A percentile compares a stretch with the other conserved stretches of the same genome.
phyloP scores from a whole-genome alignment of 306 rosid species.

The Macrotyloma uniflorum region DNA sequence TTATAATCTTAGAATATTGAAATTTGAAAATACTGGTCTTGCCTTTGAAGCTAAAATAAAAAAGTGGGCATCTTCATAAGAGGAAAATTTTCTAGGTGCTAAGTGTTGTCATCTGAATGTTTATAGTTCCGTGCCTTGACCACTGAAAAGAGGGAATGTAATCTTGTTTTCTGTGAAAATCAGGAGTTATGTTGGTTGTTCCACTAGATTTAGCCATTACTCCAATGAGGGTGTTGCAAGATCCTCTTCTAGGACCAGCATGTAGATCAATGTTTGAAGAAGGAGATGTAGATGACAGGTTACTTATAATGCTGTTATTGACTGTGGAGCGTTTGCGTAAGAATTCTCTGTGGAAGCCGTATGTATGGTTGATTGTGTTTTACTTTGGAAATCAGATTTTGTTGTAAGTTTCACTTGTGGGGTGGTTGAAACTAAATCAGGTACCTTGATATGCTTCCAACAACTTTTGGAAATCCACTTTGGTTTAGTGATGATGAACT shows the following conservation, averaged over 20 bases:
- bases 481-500: constrained; percentile 86
- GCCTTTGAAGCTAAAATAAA: background rate
- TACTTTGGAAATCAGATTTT: constrained; percentile 29
- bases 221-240: constrained; percentile 98
- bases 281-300: constrained; percentile 94
- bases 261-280: constrained; percentile 90
- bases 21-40: background rate
- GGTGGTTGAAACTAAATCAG: constrained; percentile 55
- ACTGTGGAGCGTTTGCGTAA: constrained; percentile 80
- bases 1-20: constrained; percentile 4
- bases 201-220: constrained; percentile 90
- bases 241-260: constrained; percentile 82
- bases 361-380: constrained; percentile 51
- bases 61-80: background rate
- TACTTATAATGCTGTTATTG: constrained; percentile 75
- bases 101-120: background rate
- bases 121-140: constrained; percentile 1
- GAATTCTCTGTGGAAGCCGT: constrained; percentile 96
- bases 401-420: constrained; percentile 34
- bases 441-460: constrained; percentile 94
- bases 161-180: constrained; percentile 25
- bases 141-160: constrained; percentile 17
- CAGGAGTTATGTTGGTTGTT: constrained; percentile 84
- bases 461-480: constrained; percentile 79
- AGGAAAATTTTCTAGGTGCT: background rate